phyloP scores from a whole-genome alignment of 805 yeast genomes.

The Yarrowia divulgata region DNA sequence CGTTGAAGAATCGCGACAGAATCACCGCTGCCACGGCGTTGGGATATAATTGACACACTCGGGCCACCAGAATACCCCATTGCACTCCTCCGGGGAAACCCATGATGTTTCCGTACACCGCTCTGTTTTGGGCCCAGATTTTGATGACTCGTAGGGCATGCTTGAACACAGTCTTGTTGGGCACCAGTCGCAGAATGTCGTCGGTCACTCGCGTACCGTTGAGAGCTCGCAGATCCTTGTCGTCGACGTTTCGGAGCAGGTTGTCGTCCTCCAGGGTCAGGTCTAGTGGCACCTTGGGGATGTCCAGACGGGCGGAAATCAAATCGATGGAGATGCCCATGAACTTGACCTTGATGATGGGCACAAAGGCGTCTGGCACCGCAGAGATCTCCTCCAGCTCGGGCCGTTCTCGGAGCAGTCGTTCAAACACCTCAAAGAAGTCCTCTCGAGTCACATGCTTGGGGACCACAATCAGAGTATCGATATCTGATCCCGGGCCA shows the following conservation, averaged over 20 bases:
- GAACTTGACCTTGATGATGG: conserved; percentile 88
- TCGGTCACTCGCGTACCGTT: conserved; percentile 98
- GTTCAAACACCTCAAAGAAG: conserved; percentile 82
- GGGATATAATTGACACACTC: conserved; percentile 95
- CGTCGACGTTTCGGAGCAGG: conserved; percentile 84
- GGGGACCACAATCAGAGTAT: conserved; percentile 95
- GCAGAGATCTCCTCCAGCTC: conserved; percentile 91
- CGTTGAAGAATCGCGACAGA: conserved; percentile 86
- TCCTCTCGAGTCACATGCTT: conserved; percentile 92
- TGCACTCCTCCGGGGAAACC: conserved; percentile 99
- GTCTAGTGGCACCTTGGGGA: conserved; percentile 80
- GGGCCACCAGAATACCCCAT: conserved; percentile 99
- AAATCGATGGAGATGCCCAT: conserved; percentile 93
- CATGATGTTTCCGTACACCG: conserved; percentile 90
- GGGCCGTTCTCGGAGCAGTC: conserved; percentile 69
- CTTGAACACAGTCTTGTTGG: conserved; percentile 90
- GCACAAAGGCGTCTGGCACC: conserved; percentile 98
- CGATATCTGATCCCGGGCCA: conserved; percentile 98
- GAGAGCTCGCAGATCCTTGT: conserved; percentile 83
- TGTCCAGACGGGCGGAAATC: conserved; percentile 80
- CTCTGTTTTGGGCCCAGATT: conserved; percentile 96
- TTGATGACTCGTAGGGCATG: conserved; percentile 92
- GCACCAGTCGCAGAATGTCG: conserved; percentile 86
- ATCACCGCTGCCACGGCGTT: conserved; percentile 93
- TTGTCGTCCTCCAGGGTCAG: conserved; percentile 85